phyloP scores from a whole-genome alignment of 139 green algal genomes.

The Auxenochlorella pyrenoidosa region DNA sequence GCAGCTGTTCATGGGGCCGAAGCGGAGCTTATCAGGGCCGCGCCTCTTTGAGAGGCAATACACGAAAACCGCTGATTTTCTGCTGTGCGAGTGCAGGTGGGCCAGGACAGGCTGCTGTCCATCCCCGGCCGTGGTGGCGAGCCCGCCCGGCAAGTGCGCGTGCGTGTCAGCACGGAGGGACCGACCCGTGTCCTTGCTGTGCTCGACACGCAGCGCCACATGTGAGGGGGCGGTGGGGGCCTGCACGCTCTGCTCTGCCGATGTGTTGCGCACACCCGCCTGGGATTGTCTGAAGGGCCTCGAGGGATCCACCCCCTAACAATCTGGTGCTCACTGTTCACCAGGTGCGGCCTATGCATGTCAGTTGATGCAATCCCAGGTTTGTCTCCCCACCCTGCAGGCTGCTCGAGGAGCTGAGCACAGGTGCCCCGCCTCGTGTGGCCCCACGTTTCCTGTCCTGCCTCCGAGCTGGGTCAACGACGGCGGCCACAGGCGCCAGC shows the following conservation, averaged over 20 bases:
- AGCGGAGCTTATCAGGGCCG: not conserved
- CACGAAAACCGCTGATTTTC: not conserved
- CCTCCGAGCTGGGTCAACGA: not conserved
- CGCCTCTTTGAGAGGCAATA: no score
- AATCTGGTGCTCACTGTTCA: not conserved
- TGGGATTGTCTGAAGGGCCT: not conserved
- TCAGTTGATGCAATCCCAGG: not conserved
- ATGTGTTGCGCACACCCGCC: not conserved
- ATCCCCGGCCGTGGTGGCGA: constrained; percentile 16
- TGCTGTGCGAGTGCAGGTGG: constrained; percentile 43
- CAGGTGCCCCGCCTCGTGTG: not conserved
- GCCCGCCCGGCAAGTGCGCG: constrained; percentile 41
- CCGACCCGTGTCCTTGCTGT: constrained; percentile 77
- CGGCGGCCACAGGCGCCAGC: not conserved
- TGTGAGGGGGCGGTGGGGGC: not conserved
- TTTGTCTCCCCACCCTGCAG: not conserved
- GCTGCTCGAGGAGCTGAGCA: not conserved
- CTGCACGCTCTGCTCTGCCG: no score
- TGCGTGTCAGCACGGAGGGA: constrained; percentile 69
- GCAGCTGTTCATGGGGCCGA: not conserved
- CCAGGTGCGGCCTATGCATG: not conserved
- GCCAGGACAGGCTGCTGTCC: constrained; percentile 18
- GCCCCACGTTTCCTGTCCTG: not conserved
- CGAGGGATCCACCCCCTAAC: not conserved
- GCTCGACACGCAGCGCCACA: constrained; percentile 58